Base-by-base conservation (phyloP, 495 filamentous ascomycete species). In the Halenospora varia region DNA sequence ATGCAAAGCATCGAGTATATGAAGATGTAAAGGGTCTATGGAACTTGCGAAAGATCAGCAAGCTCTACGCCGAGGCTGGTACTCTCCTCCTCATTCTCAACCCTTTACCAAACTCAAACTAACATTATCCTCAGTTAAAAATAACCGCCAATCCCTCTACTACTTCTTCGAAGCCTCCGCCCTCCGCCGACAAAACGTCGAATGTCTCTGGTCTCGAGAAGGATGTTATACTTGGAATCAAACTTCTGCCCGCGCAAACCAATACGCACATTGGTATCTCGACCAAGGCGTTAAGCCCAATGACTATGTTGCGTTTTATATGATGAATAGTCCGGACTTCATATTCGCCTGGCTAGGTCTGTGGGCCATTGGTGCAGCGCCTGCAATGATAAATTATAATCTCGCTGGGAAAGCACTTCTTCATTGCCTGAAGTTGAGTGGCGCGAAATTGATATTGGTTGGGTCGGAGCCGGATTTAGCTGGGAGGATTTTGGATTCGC, bases 351-450 rank as follows among this genome's bases (percentile, higher is more conserved):
- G 83, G 79, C 61, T 89, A 44, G 86, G 76, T 0, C 66, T 82
- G 1, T 81, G 80, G 78, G 77, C 78, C 13, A 80, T 89, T 59
- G 87, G 87, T 0, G 81, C 79, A 29, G 85, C 82, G 3, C 85
- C 87, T 0, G 84, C 87, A n/a, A 75, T 86, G 59, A 86, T 92
- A 66, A 93, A 93, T 66, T 83, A 87, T 60, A 83, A 89, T 63
- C 75, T 92, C 0, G 70, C 76, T 22, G 82, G 81, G 0, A 82
- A 88, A 49, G 84, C 84, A 1, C 64, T 92, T 56, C 54, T 88
- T 40, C 88, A 92, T 67, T 91, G 87, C 62, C 58, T 93, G 58
- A 78, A 75, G 56, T 73, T 90, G 45, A 77, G 77, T 22, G 77
- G 74, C 3, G 73, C 81, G 10, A 84, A 75, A 62, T 48, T 89